Percentiles rank a stretch among this genome's conserved stretches.
Conservation (phyloP, 176 grass and related monocot genomes). For the Echinochloa phyllopogon region DNA sequence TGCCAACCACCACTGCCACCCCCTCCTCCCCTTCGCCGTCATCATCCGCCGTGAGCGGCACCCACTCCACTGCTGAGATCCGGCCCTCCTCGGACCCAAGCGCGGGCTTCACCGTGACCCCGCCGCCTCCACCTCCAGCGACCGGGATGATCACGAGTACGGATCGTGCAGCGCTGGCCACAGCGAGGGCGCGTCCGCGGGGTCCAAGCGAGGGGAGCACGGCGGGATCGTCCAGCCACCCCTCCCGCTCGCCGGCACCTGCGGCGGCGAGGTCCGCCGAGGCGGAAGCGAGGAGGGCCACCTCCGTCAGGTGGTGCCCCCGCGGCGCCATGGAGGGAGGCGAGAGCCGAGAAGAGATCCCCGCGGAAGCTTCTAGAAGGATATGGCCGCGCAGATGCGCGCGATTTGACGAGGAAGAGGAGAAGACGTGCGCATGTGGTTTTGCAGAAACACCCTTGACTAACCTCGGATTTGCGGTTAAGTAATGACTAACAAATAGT, state of each 20-base stretch:
- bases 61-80: constrained; percentile 74
- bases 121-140: background rate
- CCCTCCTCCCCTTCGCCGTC: constrained; percentile 21
- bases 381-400: background rate
- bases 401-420: background rate
- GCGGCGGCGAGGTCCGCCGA: constrained; percentile 53
- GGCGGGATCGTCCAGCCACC: constrained; percentile 78
- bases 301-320: constrained; percentile 79
- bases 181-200: constrained; percentile 54
- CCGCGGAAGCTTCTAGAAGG: constrained; percentile 11
- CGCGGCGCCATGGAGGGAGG: constrained; percentile 58
- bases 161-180: constrained; percentile 52
- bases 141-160: constrained; percentile 56
- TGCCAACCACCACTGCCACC: constrained; percentile 59
- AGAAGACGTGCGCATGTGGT: background rate
- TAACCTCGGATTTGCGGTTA: background rate
- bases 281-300: constrained; percentile 63
- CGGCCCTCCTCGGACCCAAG: constrained; percentile 62
- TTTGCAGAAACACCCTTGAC: background rate
- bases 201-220: constrained; percentile 68
- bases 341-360: background rate
- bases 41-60: constrained; percentile 48
- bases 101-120: constrained; percentile 51
- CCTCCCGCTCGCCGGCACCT: constrained; percentile 76
- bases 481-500: too few relatives aligned